Conservation (phyloP, 164 flowering plant species). For the Magnolia changhungtana region DNA sequence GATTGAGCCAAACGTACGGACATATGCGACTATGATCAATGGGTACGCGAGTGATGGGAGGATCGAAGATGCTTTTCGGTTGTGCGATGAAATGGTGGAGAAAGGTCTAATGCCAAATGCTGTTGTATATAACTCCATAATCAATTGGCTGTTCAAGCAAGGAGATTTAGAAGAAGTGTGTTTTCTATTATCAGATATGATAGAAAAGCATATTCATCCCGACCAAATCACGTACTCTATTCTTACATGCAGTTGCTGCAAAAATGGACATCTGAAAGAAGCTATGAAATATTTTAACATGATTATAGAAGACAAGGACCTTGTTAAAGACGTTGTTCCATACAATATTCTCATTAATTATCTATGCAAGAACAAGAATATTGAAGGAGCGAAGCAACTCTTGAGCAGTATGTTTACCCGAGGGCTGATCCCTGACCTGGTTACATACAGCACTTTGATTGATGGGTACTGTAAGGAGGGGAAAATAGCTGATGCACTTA, state of each 20-base stretch:
- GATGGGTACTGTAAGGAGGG: constrained; percentile 38
- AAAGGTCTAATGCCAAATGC: constrained; percentile 35
- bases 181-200: constrained; percentile 36
- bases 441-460: constrained; percentile 40
- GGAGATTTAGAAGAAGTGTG: constrained; percentile 42
- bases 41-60: constrained; percentile 38
- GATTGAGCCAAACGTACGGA: constrained; percentile 32
- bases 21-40: constrained; percentile 45
- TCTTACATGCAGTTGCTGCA: constrained; percentile 31
- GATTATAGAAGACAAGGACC: constrained; percentile 19
- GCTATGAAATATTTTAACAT: constrained; percentile 26
- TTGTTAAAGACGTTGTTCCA: constrained; percentile 24
- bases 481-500: constrained; percentile 30
- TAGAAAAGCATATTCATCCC: constrained; percentile 27
- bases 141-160: constrained; percentile 38
- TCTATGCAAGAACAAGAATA: constrained; percentile 24
- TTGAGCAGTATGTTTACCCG: constrained; percentile 32
- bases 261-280: constrained; percentile 32
- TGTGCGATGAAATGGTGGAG: constrained; percentile 42
- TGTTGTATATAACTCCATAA: constrained; percentile 36
- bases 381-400: constrained; percentile 33
- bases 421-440: constrained; percentile 36
- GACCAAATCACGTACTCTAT: constrained; percentile 39
- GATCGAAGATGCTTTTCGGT: constrained; percentile 27
- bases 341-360: constrained; percentile 39